A percentile compares a stretch with the other conserved stretches of the same genome.
phyloP scores from a whole-genome alignment of 768 basidiomycete genomes.

The Russula brevipes region DNA sequence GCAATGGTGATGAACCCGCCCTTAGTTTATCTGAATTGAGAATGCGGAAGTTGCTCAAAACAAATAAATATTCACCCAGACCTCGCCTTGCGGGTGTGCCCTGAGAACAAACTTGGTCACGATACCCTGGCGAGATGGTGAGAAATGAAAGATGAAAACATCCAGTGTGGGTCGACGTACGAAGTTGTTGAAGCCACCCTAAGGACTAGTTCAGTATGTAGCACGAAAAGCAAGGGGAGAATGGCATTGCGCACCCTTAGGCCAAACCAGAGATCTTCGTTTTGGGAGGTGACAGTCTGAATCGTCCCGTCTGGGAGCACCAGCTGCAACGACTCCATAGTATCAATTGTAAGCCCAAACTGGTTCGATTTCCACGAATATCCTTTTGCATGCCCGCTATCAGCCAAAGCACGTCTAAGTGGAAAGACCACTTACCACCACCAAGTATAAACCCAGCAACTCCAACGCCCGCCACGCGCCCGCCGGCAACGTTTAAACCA shows the following conservation, averaged over 20 bases:
- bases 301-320: conserved; percentile 27
- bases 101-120: conserved; percentile 20
- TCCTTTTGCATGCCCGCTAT: neutral
- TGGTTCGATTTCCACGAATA: conserved; percentile 23
- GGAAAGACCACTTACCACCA: conserved; percentile 22
- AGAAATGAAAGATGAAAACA: neutral
- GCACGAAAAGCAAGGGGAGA: neutral
- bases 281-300: conserved; percentile 6
- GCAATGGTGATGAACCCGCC: neutral
- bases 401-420: neutral
- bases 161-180: neutral
- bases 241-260: neutral
- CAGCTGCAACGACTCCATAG: conserved; percentile 23
- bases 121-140: conserved; percentile 9
- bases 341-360: conserved; percentile 27
- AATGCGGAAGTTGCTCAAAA: neutral
- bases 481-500: conserved; percentile 28
- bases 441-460: conserved; percentile 29
- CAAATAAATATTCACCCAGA: conserved; percentile 13
- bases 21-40: neutral
- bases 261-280: conserved; percentile 23
- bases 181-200: conserved; percentile 23
- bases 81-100: conserved; percentile 14
- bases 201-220: neutral
- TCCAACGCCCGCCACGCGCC: conserved; percentile 27